Evolutionary conservation across 768 basidiomycete species (phyloP), one percentile per base, ranked within the genome.

Genomic region (Macrolepiota dolichaula): DNA sequence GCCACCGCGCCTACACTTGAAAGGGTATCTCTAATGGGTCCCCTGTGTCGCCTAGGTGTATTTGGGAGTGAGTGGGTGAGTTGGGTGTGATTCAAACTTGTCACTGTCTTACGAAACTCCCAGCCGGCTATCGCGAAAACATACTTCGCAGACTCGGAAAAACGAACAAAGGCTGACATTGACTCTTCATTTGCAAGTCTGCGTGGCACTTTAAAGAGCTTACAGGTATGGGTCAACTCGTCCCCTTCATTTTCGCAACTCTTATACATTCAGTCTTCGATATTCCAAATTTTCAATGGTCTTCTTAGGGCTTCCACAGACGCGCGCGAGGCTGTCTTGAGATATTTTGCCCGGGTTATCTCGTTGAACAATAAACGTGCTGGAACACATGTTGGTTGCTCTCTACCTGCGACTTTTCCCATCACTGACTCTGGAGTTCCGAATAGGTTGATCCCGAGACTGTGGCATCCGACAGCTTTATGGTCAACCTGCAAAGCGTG

Each of bases 11-110:
- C 80, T 2, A 81, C 74, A 2, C 86, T 94, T 68, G 92, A 94
- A 72, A 75, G 59, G 12, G 66, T 73, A 64, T 91, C 87, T 53
- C 75, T 98, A 46, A 75, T 98, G 65, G 97, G 97, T 0, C 94
- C 94, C 0, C 73, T 98, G 27, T 85, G 90, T 63, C 79, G 94
- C 36, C 78, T 98, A 55, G 89, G 90, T 40, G 86, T 95, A 4
- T 98, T 96, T 70, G 83, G 87, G n/a, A 76, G 85, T 57, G 91
- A 98, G 81, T 96, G 93, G 87, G 90, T 96, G 70, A 65, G 82
- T 75, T 32, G 29, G 50, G 22, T 12, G 62, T 49, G 15, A 37
- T 37, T 17, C 35, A 44, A 51, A 50, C 4, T 47, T 7, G 57
- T 49, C 22, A 22, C 57, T 49, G 55, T 24, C 38, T 64, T 66